Evolutionary conservation across 2,329 filamentous ascomycete species (phyloP), one percentile per base, ranked within the genome.

Genomic region (Colletotrichum musicola): DNA sequence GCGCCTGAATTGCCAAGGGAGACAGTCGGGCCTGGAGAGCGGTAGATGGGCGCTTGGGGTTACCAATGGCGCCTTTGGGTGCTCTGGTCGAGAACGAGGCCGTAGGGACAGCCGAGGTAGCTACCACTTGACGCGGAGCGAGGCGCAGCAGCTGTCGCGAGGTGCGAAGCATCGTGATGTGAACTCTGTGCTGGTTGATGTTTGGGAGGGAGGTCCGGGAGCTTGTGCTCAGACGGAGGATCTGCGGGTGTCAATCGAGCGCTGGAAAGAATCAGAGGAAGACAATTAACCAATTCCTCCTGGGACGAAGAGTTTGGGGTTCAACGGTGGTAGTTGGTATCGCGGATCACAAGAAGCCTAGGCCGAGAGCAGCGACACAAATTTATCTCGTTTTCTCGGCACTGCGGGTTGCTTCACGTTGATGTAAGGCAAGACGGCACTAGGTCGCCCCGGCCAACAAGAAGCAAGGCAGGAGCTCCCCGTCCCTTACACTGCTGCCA

Each of bases 121-220:
- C 27, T 22, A 55, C 44, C 1, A 27, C 18, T 40, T 63, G 53
- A 60, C 73, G 73, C 4, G 72, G 71, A 25, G 72, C 66, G 14
- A 74, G 38, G 18, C 71, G 73, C 47, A 72, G 57, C 12, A 79
- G 59, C 1, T 73, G 69, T 53, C 73, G 75, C 47, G 76, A 73
- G 9, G 72, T 71, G 70, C 74, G 76, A 63, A 79, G 75, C 78
- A 80, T 80, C n/a, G 10, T 57, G 59, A 54, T 22, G 18, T n/a
- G 44, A n/a, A 12, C 4, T 20, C 12, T 49, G 18, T 49, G 18
- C 4, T 20, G 20, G n/a, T 22, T 42, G 40, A 2, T 14, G 13
- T 2, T 4, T 53, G 14, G 14, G 30, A 35, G 30, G 2, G 30
- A 47, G n/a, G 46, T 60, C 14, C 51, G 30, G 4, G 18, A 4